Evolutionary conservation across 495 filamentous ascomycete genomes (phyloP).

Genomic region (Hamigera avellanea): DNA sequence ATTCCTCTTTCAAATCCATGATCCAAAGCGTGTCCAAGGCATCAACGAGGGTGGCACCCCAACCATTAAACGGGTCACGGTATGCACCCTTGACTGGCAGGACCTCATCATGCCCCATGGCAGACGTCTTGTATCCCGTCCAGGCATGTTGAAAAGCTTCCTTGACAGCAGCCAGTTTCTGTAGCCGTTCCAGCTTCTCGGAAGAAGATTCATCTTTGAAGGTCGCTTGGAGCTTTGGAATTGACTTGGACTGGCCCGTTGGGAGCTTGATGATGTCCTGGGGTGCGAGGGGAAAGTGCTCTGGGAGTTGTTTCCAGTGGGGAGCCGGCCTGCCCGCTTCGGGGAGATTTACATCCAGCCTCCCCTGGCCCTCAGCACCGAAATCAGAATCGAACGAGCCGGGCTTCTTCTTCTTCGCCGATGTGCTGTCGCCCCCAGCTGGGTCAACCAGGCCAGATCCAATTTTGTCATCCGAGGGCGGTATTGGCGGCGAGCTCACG

Average conservation of each 20-base stretch:
- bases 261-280: slow-evolving; percentile 66
- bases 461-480: no score
- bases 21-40: slow-evolving; percentile 93
- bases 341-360: slow-evolving; percentile 26
- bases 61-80: slow-evolving; percentile 77
- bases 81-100: slow-evolving; percentile 49
- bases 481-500: no score
- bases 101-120: slow-evolving; percentile 74
- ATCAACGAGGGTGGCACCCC: slow-evolving; percentile 92
- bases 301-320: slow-evolving; percentile 60
- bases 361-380: slow-evolving; percentile 30
- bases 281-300: slow-evolving; percentile 62
- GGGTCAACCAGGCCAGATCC: no score
- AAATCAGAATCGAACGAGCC: slow-evolving; percentile 5
- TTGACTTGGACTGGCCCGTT: slow-evolving; percentile 49
- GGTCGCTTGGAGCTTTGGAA: slow-evolving; percentile 65
- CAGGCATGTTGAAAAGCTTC: slow-evolving; percentile 63
- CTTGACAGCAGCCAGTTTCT: slow-evolving; percentile 52
- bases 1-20: slow-evolving; percentile 83
- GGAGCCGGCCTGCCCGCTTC: slow-evolving; percentile 23
- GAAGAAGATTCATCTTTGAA: slow-evolving; percentile 53
- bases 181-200: slow-evolving; percentile 48
- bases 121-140: slow-evolving; percentile 59
- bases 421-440: no score
- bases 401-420: background rate